Conservation (phyloP, 352 stramenopile species). For the Phytophthora sp. region DNA sequence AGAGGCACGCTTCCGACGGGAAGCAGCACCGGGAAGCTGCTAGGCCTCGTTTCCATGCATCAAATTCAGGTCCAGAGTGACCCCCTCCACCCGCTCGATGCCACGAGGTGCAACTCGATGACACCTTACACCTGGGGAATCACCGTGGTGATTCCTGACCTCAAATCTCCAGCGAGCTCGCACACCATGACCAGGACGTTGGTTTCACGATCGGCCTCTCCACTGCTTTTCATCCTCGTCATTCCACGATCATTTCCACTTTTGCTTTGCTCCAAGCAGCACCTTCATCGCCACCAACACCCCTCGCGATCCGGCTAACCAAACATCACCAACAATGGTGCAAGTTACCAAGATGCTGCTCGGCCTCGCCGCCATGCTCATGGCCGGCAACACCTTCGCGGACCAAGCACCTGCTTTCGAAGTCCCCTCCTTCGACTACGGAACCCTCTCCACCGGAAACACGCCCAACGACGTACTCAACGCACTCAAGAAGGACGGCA, state of each 20-base stretch:
- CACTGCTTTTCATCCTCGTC: neutral
- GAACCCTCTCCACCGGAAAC: constrained; percentile 35
- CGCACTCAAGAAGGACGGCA: constrained; percentile 69
- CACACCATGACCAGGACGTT: neutral
- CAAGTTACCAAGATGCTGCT: constrained; percentile 31
- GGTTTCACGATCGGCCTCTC: too few relatives aligned
- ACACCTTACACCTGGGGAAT: neutral
- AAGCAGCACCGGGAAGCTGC: neutral
- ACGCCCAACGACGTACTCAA: constrained; percentile 46
- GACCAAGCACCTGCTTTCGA: constrained; percentile 45
- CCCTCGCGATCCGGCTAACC: too few relatives aligned
- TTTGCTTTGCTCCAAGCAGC: neutral
- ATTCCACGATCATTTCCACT: constrained; percentile 5
- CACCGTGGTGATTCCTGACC: neutral
- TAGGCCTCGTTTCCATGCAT: constrained; percentile 7
- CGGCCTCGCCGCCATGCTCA: constrained; percentile 15
- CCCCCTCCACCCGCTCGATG: neutral
- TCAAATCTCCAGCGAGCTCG: constrained; percentile 1
- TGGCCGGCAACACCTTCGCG: constrained; percentile 15
- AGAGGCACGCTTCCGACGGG: constrained; percentile 9
- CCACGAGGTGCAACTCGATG: neutral
- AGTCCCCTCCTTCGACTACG: constrained; percentile 64
- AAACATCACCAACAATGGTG: constrained; percentile 18
- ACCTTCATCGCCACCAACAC: neutral
- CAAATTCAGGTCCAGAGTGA: neutral